Percentiles rank a stretch among this genome's conserved stretches.
These are phyloP conservation scores for Canariomyces notabilis DNA, from an alignment of 2,329 filamentous ascomycete genomes.

Conservation along the genomic window DNA sequence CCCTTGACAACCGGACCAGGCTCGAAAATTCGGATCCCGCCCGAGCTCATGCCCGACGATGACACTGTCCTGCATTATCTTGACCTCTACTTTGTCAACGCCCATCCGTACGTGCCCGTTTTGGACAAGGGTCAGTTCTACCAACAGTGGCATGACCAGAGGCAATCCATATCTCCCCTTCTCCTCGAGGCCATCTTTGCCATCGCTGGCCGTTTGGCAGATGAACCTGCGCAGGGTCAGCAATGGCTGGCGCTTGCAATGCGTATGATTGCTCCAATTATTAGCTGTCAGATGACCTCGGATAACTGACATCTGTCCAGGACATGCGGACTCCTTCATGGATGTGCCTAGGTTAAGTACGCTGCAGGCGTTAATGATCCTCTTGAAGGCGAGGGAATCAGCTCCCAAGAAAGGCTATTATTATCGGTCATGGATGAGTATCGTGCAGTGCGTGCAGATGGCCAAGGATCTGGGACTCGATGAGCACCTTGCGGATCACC, in stretches of 20 bases:
- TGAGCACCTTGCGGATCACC: constrained; percentile 77
- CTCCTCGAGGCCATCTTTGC: constrained; percentile 88
- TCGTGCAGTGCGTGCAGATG: constrained; percentile 90
- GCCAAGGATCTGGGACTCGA: constrained; percentile 85
- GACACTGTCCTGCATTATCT: constrained; percentile 79
- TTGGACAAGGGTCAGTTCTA: constrained; percentile 79
- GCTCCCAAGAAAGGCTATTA: constrained; percentile 91
- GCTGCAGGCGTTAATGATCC: constrained; percentile 79
- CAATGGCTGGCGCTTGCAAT: constrained; percentile 91
- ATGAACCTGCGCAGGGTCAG: constrained; percentile 77
- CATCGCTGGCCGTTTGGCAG: constrained; percentile 76
- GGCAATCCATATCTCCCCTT: constrained; percentile 80
- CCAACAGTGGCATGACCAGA: constrained; percentile 80
- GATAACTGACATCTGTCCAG: constrained; percentile 42
- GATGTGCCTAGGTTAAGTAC: constrained; percentile 87
- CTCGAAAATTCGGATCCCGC: constrained; percentile 78
- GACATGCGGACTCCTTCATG: constrained; percentile 89
- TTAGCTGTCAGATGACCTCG: not conserved
- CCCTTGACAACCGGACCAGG: constrained; percentile 64
- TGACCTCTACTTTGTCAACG: constrained; percentile 81
- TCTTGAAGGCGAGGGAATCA: constrained; percentile 88
- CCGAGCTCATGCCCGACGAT: constrained; percentile 87
- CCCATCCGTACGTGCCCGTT: constrained; percentile 90
- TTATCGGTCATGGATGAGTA: constrained; percentile 94
- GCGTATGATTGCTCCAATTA: constrained; percentile 45